A percentile compares a stretch with the other conserved stretches of the same genome.
Evolutionary conservation across 257 asterid species (phyloP).

Genomic region (Solanum lycopersicoides): DNA sequence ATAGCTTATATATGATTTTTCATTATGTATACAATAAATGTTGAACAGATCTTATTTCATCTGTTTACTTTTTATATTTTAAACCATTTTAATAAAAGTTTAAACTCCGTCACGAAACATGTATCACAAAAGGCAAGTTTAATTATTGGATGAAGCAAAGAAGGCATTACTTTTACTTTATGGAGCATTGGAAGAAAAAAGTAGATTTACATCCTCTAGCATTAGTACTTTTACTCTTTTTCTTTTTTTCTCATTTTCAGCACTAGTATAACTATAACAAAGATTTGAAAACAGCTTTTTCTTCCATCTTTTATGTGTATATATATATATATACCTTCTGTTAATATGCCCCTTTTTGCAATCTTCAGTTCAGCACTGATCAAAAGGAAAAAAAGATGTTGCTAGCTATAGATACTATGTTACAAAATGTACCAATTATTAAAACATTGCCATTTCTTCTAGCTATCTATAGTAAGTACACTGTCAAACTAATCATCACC

Average conservation of each 20-base stretch:
- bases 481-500: constrained; percentile 1
- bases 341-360: neutral
- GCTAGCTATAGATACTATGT: neutral
- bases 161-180: neutral
- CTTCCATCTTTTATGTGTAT: neutral
- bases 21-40: too few relatives aligned
- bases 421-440: neutral
- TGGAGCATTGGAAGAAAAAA: neutral
- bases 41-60: neutral
- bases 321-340: neutral
- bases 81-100: too few relatives aligned
- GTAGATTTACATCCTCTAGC: neutral
- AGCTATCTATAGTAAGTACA: neutral
- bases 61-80: too few relatives aligned
- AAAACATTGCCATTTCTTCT: neutral
- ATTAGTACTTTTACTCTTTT: neutral
- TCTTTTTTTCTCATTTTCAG: neutral
- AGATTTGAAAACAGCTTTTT: neutral
- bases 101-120: neutral
- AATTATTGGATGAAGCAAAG: neutral
- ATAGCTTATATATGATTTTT: too few relatives aligned
- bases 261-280: neutral
- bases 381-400: neutral
- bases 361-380: neutral
- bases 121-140: neutral